Conservation (phyloP, 768 basidiomycete genomes). For the Lactarius tabidus region DNA sequence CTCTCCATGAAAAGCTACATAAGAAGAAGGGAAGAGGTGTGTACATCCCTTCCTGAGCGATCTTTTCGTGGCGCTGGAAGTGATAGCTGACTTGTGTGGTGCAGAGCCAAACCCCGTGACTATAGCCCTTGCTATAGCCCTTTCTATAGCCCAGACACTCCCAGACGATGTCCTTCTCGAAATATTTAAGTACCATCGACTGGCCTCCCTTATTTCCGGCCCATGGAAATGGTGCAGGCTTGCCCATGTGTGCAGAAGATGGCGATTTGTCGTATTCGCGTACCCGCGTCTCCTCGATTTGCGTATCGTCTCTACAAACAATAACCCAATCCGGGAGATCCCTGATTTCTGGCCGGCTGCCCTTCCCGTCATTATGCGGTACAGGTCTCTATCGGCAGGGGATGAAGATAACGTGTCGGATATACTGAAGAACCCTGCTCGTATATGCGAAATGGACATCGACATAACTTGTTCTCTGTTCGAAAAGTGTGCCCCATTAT, state of each 20-base stretch:
- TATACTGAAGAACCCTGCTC: neutral
- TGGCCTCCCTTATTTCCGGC: neutral
- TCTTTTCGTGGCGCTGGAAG: neutral
- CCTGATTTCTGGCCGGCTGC: neutral
- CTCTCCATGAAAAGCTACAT: neutral
- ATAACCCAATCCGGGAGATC: neutral
- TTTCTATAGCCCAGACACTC: neutral
- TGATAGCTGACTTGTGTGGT: neutral
- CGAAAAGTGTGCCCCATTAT: neutral
- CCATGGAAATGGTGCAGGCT: neutral
- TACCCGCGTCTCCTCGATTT: neutral
- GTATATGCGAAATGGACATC: conserved; percentile 3
- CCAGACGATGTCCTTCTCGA: neutral
- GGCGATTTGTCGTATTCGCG: neutral
- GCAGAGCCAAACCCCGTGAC: no score
- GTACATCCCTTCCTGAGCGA: neutral
- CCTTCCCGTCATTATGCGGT: conserved; percentile 12
- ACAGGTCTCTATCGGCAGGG: neutral
- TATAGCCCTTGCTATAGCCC: no score
- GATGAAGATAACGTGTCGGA: neutral
- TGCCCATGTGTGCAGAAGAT: conserved; percentile 2
- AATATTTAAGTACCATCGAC: neutral
- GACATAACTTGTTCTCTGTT: neutral
- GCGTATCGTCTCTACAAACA: neutral
- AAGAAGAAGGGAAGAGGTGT: neutral